Percentiles rank a stretch among this genome's conserved stretches.
These are phyloP conservation scores for Bipolaris sorokiniana DNA, from an alignment of 2,329 filamentous ascomycete species.

Conservation along the genomic window DNA sequence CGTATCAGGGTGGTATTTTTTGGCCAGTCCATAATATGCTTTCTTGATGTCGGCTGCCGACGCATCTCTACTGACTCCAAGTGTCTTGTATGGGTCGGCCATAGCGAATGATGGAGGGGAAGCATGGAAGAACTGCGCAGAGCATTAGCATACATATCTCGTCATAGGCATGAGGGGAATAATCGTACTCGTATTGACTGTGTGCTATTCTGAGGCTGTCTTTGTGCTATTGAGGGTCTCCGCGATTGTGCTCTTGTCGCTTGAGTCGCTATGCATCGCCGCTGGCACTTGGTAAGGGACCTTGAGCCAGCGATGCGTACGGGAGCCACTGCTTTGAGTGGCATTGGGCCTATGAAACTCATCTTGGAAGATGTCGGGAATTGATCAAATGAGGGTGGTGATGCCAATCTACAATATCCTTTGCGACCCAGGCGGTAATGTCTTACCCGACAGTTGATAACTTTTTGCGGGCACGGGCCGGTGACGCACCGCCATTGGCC, in stretches of 20 bases:
- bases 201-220: slow-evolving; percentile 29
- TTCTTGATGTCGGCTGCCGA: slow-evolving; percentile 92
- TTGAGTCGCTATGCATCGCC: slow-evolving; percentile 36
- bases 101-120: slow-evolving; percentile 65
- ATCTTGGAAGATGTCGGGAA: slow-evolving; percentile 27
- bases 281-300: slow-evolving; percentile 40
- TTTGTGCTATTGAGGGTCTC: slow-evolving; percentile 31
- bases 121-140: slow-evolving; percentile 45
- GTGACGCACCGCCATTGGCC: slow-evolving; percentile 18
- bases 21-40: slow-evolving; percentile 95
- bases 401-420: slow-evolving; percentile 9
- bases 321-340: slow-evolving; percentile 42
- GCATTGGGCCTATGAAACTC: slow-evolving; percentile 45
- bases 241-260: slow-evolving; percentile 34
- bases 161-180: neutral
- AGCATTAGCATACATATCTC: slow-evolving; percentile 21
- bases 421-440: slow-evolving; percentile 8
- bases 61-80: slow-evolving; percentile 84
- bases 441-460: slow-evolving; percentile 14
- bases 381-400: slow-evolving; percentile 23
- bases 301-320: slow-evolving; percentile 38
- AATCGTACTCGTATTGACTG: slow-evolving; percentile 41
- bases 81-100: slow-evolving; percentile 82
- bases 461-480: slow-evolving; percentile 25
- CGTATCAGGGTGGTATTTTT: slow-evolving; percentile 97